Percentiles rank a stretch among this genome's conserved stretches.
These are phyloP conservation scores for Penicillium sp. DNA, from an alignment of 2,329 filamentous ascomycete genomes.

Conservation along the genomic window DNA sequence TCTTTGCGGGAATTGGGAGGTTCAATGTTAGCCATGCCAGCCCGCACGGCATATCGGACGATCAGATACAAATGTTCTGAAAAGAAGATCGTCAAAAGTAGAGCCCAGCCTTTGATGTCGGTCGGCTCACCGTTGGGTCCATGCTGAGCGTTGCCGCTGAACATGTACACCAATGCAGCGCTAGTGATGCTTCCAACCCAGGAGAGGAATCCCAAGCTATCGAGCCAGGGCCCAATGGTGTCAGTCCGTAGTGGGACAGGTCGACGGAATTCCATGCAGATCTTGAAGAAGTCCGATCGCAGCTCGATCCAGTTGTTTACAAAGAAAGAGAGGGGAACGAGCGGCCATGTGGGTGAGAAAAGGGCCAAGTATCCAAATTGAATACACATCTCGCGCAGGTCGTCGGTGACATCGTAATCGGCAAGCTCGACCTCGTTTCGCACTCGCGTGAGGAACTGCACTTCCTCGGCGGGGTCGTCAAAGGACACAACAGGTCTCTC, in stretches of 20 bases:
- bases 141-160: conserved; percentile 63
- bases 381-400: conserved; percentile 92
- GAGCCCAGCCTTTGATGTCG: conserved; percentile 73
- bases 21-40: conserved; percentile 75
- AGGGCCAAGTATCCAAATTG: conserved; percentile 87
- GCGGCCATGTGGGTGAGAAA: conserved; percentile 91
- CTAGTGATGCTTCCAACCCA: conserved; percentile 93
- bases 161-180: conserved; percentile 85
- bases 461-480: conserved; percentile 74
- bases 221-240: conserved; percentile 93
- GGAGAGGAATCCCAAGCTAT: conserved; percentile 80
- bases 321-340: conserved; percentile 84
- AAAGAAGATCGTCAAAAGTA: conserved; percentile 78
- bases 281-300: conserved; percentile 91
- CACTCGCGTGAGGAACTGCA: conserved; percentile 76
- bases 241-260: conserved; percentile 88
- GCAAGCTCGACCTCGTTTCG: conserved; percentile 80
- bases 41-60: conserved; percentile 68
- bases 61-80: conserved; percentile 88
- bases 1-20: conserved; percentile 84
- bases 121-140: conserved; percentile 44
- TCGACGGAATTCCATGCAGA: conserved; percentile 83
- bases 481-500: conserved; percentile 45
- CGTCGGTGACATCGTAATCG: conserved; percentile 85
- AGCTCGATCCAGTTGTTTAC: conserved; percentile 97